These are phyloP conservation scores for Hypholoma sublateritium DNA, from an alignment of 768 basidiomycete genomes.

Conservation along the genomic window DNA sequence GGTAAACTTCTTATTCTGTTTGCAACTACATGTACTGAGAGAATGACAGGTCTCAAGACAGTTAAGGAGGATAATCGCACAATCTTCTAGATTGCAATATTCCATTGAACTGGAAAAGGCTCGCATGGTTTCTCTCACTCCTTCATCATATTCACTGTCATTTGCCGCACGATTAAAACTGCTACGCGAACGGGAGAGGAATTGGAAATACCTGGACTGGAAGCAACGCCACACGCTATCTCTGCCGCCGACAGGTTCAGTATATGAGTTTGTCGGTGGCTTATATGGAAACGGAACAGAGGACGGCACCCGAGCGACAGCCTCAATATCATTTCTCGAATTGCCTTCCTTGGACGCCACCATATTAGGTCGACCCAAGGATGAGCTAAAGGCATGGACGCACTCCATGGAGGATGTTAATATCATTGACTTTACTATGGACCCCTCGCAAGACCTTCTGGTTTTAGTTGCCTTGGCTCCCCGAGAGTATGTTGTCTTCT, in stretches of 20 bases:
- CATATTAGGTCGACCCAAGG: conserved; percentile 18
- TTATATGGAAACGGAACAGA: conserved; percentile 51
- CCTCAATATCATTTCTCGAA: conserved; percentile 50
- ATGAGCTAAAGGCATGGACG: conserved; percentile 38
- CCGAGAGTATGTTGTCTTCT: conserved; percentile 33
- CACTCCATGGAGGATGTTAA: conserved; percentile 41
- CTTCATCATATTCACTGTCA: conserved; percentile 27
- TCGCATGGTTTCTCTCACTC: conserved; percentile 40
- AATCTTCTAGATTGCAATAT: conserved; percentile 48
- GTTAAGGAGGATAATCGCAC: conserved; percentile 33
- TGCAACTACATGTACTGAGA: conserved; percentile 4
- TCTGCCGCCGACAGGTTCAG: conserved; percentile 43
- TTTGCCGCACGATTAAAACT: conserved; percentile 40
- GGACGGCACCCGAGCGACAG: conserved; percentile 37
- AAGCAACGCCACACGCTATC: conserved; percentile 35
- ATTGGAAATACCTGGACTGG: conserved; percentile 47
- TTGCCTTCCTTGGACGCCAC: conserved; percentile 36
- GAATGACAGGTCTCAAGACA: conserved; percentile 37
- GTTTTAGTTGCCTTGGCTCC: conserved; percentile 47
- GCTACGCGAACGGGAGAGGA: conserved; percentile 41
- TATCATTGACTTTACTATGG: conserved; percentile 59
- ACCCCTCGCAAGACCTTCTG: conserved; percentile 53
- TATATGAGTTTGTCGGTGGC: conserved; percentile 52
- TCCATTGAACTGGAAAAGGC: conserved; percentile 48
- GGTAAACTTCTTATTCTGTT: conserved; percentile 18